Evolutionary conservation across 306 rosid species (phyloP).

Genomic region (Cicer yamashitae): DNA sequence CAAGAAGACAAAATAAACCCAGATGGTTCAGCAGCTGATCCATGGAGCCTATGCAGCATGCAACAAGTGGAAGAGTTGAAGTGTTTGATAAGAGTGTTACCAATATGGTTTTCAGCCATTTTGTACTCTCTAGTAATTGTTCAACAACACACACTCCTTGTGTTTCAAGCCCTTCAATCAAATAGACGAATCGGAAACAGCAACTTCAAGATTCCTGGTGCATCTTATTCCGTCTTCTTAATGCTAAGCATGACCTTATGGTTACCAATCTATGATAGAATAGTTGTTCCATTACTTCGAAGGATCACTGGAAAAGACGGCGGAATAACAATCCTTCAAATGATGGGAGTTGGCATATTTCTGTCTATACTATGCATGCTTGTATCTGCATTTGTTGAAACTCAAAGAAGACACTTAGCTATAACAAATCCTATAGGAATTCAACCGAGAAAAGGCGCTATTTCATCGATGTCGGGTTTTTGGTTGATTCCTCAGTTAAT

Average conservation of each 20-base stretch:
- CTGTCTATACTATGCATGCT: constrained; percentile 54
- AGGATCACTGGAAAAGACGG: constrained; percentile 63
- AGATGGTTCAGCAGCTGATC: constrained; percentile 77
- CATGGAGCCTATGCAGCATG: constrained; percentile 78
- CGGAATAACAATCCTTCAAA: constrained; percentile 80
- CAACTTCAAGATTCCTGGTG: constrained; percentile 71
- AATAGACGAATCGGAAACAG: constrained; percentile 58
- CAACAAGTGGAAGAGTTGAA: constrained; percentile 96
- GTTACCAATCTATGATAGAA: constrained; percentile 72
- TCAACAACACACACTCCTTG: constrained; percentile 65
- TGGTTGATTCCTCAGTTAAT: constrained; percentile 77
- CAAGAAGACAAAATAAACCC: constrained; percentile 56
- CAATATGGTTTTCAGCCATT: constrained; percentile 67
- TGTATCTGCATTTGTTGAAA: constrained; percentile 67
- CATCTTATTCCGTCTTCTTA: constrained; percentile 62
- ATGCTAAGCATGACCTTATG: constrained; percentile 73
- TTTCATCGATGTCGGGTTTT: constrained; percentile 78
- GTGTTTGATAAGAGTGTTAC: constrained; percentile 71
- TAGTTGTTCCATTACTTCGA: constrained; percentile 63
- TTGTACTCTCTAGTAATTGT: constrained; percentile 48
- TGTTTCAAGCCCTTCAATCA: constrained; percentile 89
- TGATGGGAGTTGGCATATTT: constrained; percentile 75
- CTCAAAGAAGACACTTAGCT: constrained; percentile 58
- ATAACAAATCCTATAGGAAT: constrained; percentile 59
- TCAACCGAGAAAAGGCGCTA: constrained; percentile 66